Evolutionary conservation across 805 yeast species (phyloP).

Genomic region (Vanderwaltozyma polyspora): DNA sequence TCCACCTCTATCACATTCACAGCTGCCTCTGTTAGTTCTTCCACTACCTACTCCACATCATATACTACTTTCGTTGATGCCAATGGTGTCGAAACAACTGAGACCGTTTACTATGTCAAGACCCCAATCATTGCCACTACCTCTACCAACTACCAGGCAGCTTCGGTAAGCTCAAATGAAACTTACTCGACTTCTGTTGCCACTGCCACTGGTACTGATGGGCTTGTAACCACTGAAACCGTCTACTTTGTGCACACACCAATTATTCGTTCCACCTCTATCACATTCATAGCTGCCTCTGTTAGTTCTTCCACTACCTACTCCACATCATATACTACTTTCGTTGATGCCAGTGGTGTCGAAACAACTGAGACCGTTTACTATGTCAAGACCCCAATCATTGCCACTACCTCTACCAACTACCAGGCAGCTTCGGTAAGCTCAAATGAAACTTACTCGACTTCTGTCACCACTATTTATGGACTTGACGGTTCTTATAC

Average conservation of each 20-base stretch:
- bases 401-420: not conserved
- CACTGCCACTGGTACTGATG: not conserved
- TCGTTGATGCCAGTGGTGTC: not conserved
- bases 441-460: not conserved
- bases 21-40: not conserved
- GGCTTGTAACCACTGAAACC: not conserved
- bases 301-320: not conserved
- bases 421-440: not conserved
- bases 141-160: not conserved
- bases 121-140: conserved; percentile 3
- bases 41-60: not conserved
- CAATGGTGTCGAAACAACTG: conserved; percentile 4
- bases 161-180: not conserved
- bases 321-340: not conserved
- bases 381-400: not conserved
- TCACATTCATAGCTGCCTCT: not conserved
- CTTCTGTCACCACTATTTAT: not conserved
- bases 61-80: not conserved
- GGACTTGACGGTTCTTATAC: not conserved
- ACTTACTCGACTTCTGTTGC: not conserved
- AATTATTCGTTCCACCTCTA: not conserved
- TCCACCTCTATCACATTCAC: not conserved
- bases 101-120: conserved; percentile 7
- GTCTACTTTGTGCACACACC: not conserved
- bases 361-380: not conserved